Evolutionary conservation across 805 yeast species (phyloP).

Genomic region (Ogataea salicorniae): DNA sequence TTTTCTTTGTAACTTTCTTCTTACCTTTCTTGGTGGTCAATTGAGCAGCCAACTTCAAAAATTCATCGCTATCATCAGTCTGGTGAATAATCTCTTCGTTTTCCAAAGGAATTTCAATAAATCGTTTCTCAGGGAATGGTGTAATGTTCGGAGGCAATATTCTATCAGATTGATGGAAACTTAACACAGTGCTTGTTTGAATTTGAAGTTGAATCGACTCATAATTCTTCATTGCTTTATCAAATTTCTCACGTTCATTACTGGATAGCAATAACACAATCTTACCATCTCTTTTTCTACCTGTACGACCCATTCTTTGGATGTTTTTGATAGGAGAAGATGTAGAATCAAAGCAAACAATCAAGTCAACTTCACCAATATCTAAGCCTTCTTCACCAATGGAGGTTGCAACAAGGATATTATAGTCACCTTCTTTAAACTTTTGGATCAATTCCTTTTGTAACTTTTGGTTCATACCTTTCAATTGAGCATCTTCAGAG

Average conservation of each 20-base stretch:
- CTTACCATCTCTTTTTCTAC: conserved; percentile 86
- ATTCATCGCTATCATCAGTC: conserved; percentile 47
- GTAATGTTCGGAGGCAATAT: conserved; percentile 55
- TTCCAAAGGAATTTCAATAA: conserved; percentile 66
- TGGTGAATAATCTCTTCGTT: conserved; percentile 45
- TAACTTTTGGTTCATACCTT: conserved; percentile 86
- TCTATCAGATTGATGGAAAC: conserved; percentile 49
- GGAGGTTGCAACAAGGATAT: conserved; percentile 88
- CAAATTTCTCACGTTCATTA: conserved; percentile 73
- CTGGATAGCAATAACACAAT: conserved; percentile 71
- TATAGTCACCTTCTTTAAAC: conserved; percentile 68
- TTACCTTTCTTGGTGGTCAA: conserved; percentile 46
- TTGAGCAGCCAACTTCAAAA: conserved; percentile 62
- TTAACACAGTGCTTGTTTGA: conserved; percentile 38
- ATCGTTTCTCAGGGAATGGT: conserved; percentile 54
- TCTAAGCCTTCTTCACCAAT: conserved; percentile 99
- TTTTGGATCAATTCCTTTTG: conserved; percentile 75
- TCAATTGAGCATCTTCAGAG: conserved; percentile 69
- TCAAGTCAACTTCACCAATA: conserved; percentile 95
- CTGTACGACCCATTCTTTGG: conserved; percentile 98
- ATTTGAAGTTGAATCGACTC: conserved; percentile 70
- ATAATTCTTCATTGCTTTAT: conserved; percentile 81
- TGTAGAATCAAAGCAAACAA: conserved; percentile 89
- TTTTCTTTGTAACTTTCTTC: conserved; percentile 11
- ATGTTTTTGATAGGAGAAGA: conserved; percentile 88